Conservation (phyloP, 805 yeast genomes). For the Trichomonascus vanleenenianus region DNA sequence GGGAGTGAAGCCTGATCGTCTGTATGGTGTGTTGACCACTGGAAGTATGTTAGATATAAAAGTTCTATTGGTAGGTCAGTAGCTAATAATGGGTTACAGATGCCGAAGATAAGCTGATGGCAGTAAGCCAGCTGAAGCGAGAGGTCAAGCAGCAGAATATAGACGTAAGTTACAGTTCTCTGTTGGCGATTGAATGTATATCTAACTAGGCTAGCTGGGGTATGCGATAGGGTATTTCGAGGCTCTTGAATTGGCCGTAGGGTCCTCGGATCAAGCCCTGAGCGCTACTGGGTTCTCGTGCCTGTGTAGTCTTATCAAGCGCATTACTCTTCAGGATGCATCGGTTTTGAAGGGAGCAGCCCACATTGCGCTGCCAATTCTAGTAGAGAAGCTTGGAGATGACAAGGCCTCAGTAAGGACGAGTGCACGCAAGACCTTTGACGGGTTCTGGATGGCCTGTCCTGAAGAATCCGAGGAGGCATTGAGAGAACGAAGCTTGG, state of each 20-base stretch:
- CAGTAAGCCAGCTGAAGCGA: conserved; percentile 17
- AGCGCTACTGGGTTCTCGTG: conserved; percentile 33
- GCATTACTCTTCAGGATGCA: conserved; percentile 36
- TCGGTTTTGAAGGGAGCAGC: conserved; percentile 26
- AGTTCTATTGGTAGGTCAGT: not conserved
- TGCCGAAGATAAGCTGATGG: conserved; percentile 12
- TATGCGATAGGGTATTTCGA: conserved; percentile 18
- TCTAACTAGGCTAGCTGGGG: conserved; percentile 4
- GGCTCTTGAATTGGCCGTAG: conserved; percentile 19
- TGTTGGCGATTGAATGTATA: no score
- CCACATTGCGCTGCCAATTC: conserved; percentile 26
- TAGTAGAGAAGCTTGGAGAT: conserved; percentile 29
- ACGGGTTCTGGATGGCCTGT: conserved; percentile 33
- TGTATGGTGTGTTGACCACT: not conserved
- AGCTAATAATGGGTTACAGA: conserved; percentile 2
- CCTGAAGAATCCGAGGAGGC: conserved; percentile 28
- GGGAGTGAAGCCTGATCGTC: not conserved
- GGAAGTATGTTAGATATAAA: not conserved
- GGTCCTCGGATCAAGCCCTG: conserved; percentile 11
- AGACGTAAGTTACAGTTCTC: conserved; percentile 12
- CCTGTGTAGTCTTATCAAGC: conserved; percentile 37
- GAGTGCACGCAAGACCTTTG: conserved; percentile 25
- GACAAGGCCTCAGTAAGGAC: conserved; percentile 19
- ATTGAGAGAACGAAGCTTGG: conserved; percentile 27
- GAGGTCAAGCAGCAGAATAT: conserved; percentile 16